phyloP scores from a whole-genome alignment of 345 rosid species.

The Angophora floribunda region DNA sequence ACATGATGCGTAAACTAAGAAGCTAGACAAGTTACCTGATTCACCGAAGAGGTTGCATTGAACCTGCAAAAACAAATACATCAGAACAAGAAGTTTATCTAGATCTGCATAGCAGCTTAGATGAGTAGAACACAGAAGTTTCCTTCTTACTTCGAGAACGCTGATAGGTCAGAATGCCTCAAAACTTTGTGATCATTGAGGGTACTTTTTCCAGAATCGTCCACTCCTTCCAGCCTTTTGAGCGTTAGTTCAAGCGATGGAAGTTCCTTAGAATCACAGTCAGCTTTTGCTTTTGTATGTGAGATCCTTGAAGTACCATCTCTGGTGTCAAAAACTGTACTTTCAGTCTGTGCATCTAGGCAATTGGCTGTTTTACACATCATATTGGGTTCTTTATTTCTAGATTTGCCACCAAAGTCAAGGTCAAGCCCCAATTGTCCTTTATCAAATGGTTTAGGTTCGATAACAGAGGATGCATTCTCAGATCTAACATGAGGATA shows the following conservation, averaged over 20 bases:
- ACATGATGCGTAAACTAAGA: neutral
- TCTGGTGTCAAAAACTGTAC: constrained; percentile 11
- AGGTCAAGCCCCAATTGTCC: constrained; percentile 4
- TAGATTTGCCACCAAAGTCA: constrained; percentile 8
- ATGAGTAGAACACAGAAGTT: neutral
- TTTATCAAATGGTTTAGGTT: constrained; percentile 9
- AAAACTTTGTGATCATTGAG: constrained; percentile 36
- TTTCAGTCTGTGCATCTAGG: constrained; percentile 15
- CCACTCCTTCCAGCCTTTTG: constrained; percentile 26
- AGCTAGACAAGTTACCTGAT: constrained; percentile 29
- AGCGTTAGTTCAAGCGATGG: constrained; percentile 37
- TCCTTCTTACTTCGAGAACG: constrained; percentile 60
- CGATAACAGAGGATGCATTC: neutral
- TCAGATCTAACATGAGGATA: neutral
- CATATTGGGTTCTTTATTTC: constrained; percentile 1
- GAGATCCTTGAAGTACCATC: constrained; percentile 20
- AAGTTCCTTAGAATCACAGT: constrained; percentile 17
- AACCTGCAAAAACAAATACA: constrained; percentile 27
- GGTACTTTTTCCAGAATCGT: constrained; percentile 17
- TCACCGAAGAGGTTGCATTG: constrained; percentile 42
- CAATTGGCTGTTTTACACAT: constrained; percentile 1
- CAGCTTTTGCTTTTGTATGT: constrained; percentile 19
- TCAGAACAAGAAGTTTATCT: neutral
- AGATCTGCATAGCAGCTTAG: neutral
- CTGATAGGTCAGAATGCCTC: constrained; percentile 61